Base-by-base conservation (phyloP, 2,329 filamentous ascomycete species). In the Xylariaceae sp. region DNA sequence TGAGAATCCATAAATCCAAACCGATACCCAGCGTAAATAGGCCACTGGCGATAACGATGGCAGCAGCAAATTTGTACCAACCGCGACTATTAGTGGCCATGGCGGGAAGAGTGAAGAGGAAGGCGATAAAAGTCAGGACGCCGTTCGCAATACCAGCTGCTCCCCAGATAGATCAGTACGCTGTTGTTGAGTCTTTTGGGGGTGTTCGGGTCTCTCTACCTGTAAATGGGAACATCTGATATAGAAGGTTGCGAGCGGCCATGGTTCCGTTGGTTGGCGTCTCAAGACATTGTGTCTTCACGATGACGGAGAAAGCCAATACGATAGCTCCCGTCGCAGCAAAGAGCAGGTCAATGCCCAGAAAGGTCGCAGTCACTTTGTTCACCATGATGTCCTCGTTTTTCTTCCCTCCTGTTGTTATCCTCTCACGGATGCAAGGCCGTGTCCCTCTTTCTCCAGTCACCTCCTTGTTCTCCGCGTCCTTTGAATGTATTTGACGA, bases 81-180 rank as follows among this genome's bases (percentile, higher is more conserved):
- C 76, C 73, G 52, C 86, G 77, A 40, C 75, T 79, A 5, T 81
- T 79, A 48, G 86, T 79, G 51, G 84, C 74, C 44, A 92, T 70
- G n/a, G 80, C 86, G 3, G 86, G 86, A 14, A 93, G 67, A 6
- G 85, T 86, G 49, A 83, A 63, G 44, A 83, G 58, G 65, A 89
- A 89, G 20, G 83, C 82, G 56, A 80, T 60, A 64, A 92, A 82
- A 62, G 90, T 78, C 59, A 91, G 72, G 58, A 83, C 73, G 50
- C 83, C 79, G 64, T 91, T 91, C 60, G 76, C 82, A 52, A 91
- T 80, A 48, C 82, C 85, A 42, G 82, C 86, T 78, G n/a, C 17
- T 21, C 6, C 33, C 22, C 19, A 12, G 21, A n/a, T 7, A 29
- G 10, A 19, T 40, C n/a, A 40, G 22, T 17, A 12, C 19, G 23